Base-by-base conservation (phyloP, 2,329 filamentous ascomycete genomes). In the Trichophyton simii region DNA sequence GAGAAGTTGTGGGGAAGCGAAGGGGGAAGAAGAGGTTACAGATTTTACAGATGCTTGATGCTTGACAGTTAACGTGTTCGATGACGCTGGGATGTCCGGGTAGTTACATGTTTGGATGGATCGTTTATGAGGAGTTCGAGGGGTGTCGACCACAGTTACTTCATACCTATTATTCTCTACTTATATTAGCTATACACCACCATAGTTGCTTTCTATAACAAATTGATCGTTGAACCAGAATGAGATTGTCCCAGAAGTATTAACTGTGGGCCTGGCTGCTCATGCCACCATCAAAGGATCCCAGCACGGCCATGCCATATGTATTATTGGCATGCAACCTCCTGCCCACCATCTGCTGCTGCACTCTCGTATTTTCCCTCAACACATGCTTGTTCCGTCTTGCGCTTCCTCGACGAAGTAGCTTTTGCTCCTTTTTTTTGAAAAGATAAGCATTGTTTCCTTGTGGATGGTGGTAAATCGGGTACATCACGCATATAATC, bases 121-220 rank as follows among this genome's bases (percentile, higher is more conserved):
- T 55, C 28, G 31, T 55, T 54, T 55, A 55, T 28, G 28, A 55
- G 52, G 52, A 55, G 52, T 55, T 55, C 28, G 52, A 55, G n/a
- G 52, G 52, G 52, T 44, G 41, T 8, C n/a, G 15, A 28, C 34
- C 11, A 13, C 13, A 38, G 34, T 38, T 38, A 38, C 34, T 38
- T 13, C 34, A 9, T 38, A 38, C 9, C 31, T 34, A 34, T 13
- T 31, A 13, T 38, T 38, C 8, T 38, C 34, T 11, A 38, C 34
- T 38, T 38, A 38, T 38, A 38, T 38, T 38, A 31, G 6, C 11
- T 38, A 38, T 3, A 38, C 11, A 38, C 8, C 8, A 9, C 11
- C 34, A 13, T 38, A 38, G 34, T 38, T 38, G 28, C 7, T 31
- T 31, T 31, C 28, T 31, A 31, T 31, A 6, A 31, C 5, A 31